Conservation (phyloP, 1,139 yeast species). For the Candida labiduridarum region DNA sequence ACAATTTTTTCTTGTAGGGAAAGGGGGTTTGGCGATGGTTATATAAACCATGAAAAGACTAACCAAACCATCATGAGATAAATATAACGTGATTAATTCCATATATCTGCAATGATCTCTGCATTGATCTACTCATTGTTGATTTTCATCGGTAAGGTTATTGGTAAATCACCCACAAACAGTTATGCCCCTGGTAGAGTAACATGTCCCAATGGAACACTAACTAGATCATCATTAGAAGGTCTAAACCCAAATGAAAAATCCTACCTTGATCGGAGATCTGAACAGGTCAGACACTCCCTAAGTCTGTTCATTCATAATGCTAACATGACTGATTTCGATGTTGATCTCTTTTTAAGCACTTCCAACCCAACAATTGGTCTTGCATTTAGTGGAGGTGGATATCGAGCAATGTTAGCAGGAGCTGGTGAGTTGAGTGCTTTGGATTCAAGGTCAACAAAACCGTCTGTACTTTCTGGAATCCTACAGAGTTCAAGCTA, state of each 20-base stretch:
- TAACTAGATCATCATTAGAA: constrained; percentile 38
- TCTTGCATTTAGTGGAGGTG: constrained; percentile 87
- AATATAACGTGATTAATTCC: not conserved
- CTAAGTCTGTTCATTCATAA: constrained; percentile 57
- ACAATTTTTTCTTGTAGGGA: not conserved
- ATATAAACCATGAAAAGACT: not conserved
- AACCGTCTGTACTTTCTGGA: constrained; percentile 44
- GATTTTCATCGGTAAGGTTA: not conserved
- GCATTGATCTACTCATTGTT: not conserved
- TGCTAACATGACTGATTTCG: constrained; percentile 62
- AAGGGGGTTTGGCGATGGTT: not conserved
- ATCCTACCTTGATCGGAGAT: constrained; percentile 50
- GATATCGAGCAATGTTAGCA: constrained; percentile 83
- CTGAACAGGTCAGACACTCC: constrained; percentile 52
- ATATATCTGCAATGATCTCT: not conserved
- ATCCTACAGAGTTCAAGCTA: constrained; percentile 40
- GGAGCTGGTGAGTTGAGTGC: constrained; percentile 92
- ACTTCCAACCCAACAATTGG: constrained; percentile 46
- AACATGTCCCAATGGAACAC: constrained; percentile 49
- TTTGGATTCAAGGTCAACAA: constrained; percentile 69
- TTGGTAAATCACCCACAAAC: constrained; percentile 49
- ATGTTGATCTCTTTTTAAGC: constrained; percentile 48
- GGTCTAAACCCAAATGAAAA: constrained; percentile 39
- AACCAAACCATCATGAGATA: no score
- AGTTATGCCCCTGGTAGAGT: constrained; percentile 68